Conservation (phyloP, 2,329 filamentous ascomycete species). For the Claviceps digitariae region DNA sequence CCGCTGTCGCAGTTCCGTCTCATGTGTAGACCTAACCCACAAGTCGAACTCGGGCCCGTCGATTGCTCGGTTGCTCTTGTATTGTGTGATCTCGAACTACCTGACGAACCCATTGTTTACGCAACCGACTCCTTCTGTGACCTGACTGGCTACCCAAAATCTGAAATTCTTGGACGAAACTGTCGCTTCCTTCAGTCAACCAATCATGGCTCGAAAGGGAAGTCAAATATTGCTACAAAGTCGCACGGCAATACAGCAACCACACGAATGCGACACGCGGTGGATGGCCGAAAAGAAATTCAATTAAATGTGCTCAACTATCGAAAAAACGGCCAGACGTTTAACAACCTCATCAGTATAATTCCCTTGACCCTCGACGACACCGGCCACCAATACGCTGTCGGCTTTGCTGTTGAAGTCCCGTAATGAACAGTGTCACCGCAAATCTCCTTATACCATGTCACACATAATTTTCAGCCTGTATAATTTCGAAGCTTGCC, state of each 20-base stretch:
- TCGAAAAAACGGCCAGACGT: slow-evolving; percentile 63
- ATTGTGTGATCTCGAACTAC: slow-evolving; percentile 61
- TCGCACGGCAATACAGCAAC: slow-evolving; percentile 36
- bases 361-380: slow-evolving; percentile 62
- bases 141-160: slow-evolving; percentile 62
- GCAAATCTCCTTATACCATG: background rate
- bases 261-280: slow-evolving; percentile 34
- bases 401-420: slow-evolving; percentile 68
- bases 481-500: background rate
- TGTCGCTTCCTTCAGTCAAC: slow-evolving; percentile 76
- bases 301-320: slow-evolving; percentile 58
- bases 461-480: background rate
- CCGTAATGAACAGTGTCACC: slow-evolving; percentile 14
- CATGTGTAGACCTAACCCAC: slow-evolving; percentile 54
- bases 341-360: slow-evolving; percentile 76
- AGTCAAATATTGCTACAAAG: background rate
- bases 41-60: slow-evolving; percentile 67
- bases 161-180: slow-evolving; percentile 66
- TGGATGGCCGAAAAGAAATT: slow-evolving; percentile 31
- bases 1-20: slow-evolving; percentile 38
- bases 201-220: slow-evolving; percentile 29
- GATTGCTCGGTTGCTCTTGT: slow-evolving; percentile 76
- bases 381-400: slow-evolving; percentile 54
- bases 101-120: slow-evolving; percentile 72
- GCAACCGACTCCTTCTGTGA: slow-evolving; percentile 68